Conservation (phyloP, 2,329 filamentous ascomycete species). For the Fusarium compactum region DNA sequence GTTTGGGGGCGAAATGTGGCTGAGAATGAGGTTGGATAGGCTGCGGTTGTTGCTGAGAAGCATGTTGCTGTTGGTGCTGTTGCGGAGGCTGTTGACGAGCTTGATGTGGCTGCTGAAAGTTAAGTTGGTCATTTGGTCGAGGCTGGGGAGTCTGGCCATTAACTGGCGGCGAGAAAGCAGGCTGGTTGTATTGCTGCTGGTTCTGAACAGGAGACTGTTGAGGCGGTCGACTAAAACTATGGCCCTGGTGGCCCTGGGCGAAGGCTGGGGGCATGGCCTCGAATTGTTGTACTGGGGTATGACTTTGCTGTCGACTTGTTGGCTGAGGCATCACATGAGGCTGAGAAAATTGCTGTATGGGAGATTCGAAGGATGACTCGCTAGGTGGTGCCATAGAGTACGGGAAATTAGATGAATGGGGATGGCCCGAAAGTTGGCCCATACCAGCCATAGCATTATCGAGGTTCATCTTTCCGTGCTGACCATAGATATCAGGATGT, state of each 20-base stretch:
- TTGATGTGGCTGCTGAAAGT: slow-evolving; percentile 44
- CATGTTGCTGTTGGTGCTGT: slow-evolving; percentile 25
- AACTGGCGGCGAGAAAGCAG: slow-evolving; percentile 44
- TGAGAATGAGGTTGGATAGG: slow-evolving; percentile 39
- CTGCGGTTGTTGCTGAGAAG: slow-evolving; percentile 31
- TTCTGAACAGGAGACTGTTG: slow-evolving; percentile 51
- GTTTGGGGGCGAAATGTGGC: slow-evolving; percentile 41
- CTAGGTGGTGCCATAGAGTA: slow-evolving; percentile 52
- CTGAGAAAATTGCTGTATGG: slow-evolving; percentile 51
- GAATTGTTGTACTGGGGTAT: slow-evolving; percentile 53
- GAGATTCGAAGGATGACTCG: slow-evolving; percentile 50
- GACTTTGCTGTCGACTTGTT: slow-evolving; percentile 49
- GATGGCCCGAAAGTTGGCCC: slow-evolving; percentile 49
- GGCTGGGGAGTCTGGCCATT: slow-evolving; percentile 47
- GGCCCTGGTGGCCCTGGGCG: slow-evolving; percentile 45
- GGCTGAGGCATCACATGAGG: slow-evolving; percentile 52
- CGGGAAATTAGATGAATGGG: slow-evolving; percentile 51
- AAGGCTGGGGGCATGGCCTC: slow-evolving; percentile 47
- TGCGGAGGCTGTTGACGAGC: slow-evolving; percentile 41
- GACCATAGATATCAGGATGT: slow-evolving; percentile 54
- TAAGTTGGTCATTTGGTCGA: slow-evolving; percentile 40
- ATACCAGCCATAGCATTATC: slow-evolving; percentile 48
- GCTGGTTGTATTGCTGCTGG: slow-evolving; percentile 44
- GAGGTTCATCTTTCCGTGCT: slow-evolving; percentile 52
- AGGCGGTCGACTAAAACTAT: slow-evolving; percentile 44